Evolutionary conservation across 2,329 filamentous ascomycete species (phyloP).

Genomic region (Blumeria graminis): DNA sequence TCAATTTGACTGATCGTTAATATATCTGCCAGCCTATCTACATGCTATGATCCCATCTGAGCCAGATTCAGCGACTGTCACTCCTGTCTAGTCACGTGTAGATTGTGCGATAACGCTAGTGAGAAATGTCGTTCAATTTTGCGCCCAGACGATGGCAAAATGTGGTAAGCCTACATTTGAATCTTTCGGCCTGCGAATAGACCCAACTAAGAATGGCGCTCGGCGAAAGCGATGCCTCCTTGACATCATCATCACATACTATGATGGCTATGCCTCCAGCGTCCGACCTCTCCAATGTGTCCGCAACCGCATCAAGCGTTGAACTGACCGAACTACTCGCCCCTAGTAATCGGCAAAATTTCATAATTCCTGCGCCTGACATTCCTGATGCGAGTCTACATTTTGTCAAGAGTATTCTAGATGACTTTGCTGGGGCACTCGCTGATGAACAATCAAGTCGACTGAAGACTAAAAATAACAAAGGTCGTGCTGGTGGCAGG

Average conservation of each 20-base stretch:
- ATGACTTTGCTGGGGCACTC: constrained; percentile 51
- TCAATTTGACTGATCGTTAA: too few species aligned
- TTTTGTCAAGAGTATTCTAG: constrained; percentile 58
- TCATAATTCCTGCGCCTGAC: constrained; percentile 46
- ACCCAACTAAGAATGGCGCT: background rate
- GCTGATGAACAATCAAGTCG: constrained; percentile 47
- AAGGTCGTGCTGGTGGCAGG: constrained; percentile 22
- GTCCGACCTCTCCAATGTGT: constrained; percentile 15
- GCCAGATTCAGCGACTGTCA: too few species aligned
- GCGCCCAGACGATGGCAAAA: too few species aligned
- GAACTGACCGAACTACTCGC: constrained; percentile 10
- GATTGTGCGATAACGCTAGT: too few species aligned
- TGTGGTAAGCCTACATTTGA: too few species aligned
- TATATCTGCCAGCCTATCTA: too few species aligned
- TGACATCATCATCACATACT: constrained; percentile 40
- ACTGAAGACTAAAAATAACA: constrained; percentile 56
- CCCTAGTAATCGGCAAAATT: constrained; percentile 19
- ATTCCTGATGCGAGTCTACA: constrained; percentile 47
- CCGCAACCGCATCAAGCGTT: constrained; percentile 10
- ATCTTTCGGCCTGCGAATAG: too few species aligned
- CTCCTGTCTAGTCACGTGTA: too few species aligned
- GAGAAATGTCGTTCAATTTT: too few species aligned
- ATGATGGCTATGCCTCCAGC: constrained; percentile 25
- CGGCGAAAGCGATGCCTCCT: constrained; percentile 20
- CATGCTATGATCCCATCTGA: too few species aligned